Conservation (phyloP, 345 rosid species). For the Punica granatum region DNA sequence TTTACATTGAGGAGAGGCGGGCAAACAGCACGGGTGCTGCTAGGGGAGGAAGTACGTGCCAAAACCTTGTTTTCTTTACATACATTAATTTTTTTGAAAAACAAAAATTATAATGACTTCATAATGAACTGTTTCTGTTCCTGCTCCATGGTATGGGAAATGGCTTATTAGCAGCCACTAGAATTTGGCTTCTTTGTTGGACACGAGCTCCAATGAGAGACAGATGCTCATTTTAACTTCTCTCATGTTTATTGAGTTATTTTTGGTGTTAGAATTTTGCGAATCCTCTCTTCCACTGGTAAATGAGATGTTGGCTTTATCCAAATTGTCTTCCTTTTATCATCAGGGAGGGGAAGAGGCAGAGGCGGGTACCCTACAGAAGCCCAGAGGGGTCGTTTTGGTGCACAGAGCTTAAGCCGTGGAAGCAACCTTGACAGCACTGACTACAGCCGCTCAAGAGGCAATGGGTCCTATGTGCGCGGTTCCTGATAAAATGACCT, state of each 20-base stretch:
- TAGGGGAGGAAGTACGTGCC: constrained; percentile 75
- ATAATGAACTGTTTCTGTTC: not conserved
- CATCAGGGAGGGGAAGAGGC: constrained; percentile 57
- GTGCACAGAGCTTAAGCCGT: constrained; percentile 52
- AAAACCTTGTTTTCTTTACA: not conserved
- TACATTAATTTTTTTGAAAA: not conserved
- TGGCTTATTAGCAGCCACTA: not conserved
- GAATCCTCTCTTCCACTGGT: not conserved
- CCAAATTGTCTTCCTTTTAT: not conserved
- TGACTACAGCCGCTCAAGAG: constrained; percentile 58
- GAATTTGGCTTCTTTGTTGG: too few species aligned
- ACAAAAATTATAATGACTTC: too few species aligned
- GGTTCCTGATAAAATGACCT: constrained; percentile 25
- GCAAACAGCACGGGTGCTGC: constrained; percentile 62
- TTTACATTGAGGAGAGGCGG: constrained; percentile 91
- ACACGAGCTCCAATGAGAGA: not conserved
- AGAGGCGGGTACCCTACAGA: constrained; percentile 64
- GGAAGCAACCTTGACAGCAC: constrained; percentile 54
- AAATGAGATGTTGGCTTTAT: not conserved
- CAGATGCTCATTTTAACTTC: not conserved
- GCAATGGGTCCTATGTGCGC: constrained; percentile 64
- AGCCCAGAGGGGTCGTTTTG: constrained; percentile 54
- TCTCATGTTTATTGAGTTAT: not conserved
- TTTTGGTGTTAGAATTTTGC: not conserved
- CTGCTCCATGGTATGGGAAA: not conserved